Evolutionary conservation across 2,329 filamentous ascomycete genomes (phyloP).

Genomic region (Aspergillus pseudoglaucus): DNA sequence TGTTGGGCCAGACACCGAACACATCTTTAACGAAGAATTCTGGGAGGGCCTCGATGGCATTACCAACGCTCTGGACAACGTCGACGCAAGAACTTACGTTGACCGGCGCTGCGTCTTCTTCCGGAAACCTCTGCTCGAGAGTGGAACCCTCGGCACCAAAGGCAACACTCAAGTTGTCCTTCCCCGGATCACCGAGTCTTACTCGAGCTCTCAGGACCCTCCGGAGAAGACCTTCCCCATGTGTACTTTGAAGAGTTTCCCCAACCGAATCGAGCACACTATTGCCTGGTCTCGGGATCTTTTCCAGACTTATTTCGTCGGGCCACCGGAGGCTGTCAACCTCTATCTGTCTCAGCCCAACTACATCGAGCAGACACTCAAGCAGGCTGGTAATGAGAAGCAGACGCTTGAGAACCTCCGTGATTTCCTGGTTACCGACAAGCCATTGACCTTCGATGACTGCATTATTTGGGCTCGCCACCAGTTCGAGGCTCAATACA

Average conservation of each 20-base stretch:
- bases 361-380: conserved; percentile 78
- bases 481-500: conserved; percentile 93
- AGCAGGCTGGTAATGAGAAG: conserved; percentile 93
- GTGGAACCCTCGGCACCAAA: conserved; percentile 96
- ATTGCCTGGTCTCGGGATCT: conserved; percentile 97
- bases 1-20: conserved; percentile 84
- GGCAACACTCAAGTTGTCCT: conserved; percentile 96
- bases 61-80: conserved; percentile 95
- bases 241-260: conserved; percentile 96
- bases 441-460: conserved; percentile 87
- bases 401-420: conserved; percentile 83
- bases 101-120: conserved; percentile 97
- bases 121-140: conserved; percentile 92
- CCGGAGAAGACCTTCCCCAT: conserved; percentile 98
- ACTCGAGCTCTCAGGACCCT: conserved; percentile 93
- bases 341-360: conserved; percentile 86
- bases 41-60: conserved; percentile 84
- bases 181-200: conserved; percentile 87
- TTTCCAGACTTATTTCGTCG: conserved; percentile 90
- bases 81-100: conserved; percentile 93
- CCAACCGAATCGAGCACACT: conserved; percentile 96
- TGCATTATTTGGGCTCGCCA: conserved; percentile 92
- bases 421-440: conserved; percentile 85
- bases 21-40: conserved; percentile 89
- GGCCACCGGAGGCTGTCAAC: conserved; percentile 89